These are phyloP conservation scores for Xylaria sp. DNA, from an alignment of 2,329 filamentous ascomycete genomes.

Conservation along the genomic window DNA sequence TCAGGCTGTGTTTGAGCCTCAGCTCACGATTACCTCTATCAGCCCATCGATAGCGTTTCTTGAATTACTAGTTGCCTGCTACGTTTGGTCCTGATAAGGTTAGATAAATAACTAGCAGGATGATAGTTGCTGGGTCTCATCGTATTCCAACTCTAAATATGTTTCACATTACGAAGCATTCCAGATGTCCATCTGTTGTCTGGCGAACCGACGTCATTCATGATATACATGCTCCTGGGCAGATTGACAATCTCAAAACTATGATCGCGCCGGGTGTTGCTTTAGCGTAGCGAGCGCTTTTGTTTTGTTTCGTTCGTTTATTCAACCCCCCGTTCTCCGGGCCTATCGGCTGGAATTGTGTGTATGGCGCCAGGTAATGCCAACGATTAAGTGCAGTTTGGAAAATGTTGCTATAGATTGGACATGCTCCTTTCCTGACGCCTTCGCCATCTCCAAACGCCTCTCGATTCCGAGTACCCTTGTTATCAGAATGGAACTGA, in stretches of 20 bases:
- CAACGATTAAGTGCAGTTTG: neutral
- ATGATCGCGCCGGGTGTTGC: neutral
- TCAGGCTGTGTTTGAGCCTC: slow-evolving; percentile 34
- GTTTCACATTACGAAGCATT: slow-evolving; percentile 26
- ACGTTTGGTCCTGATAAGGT: neutral
- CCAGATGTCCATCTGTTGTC: neutral
- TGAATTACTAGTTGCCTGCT: neutral
- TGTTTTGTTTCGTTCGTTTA: neutral
- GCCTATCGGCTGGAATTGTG: neutral
- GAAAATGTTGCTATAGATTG: neutral
- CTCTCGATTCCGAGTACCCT: neutral
- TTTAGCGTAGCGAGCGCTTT: neutral
- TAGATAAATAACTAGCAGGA: neutral
- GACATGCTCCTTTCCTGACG: neutral
- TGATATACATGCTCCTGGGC: neutral
- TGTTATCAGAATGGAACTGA: slow-evolving; percentile 34
- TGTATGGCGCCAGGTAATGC: neutral
- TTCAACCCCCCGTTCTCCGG: neutral
- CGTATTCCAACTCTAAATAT: neutral
- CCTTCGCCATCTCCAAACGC: neutral
- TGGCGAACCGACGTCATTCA: slow-evolving; percentile 2
- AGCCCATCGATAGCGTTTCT: neutral
- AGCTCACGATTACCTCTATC: slow-evolving; percentile 3
- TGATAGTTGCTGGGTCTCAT: neutral
- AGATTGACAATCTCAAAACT: neutral